These are phyloP conservation scores for Beta corolliflora DNA, from an alignment of 179 eudicot genomes.

Conservation along the genomic window DNA sequence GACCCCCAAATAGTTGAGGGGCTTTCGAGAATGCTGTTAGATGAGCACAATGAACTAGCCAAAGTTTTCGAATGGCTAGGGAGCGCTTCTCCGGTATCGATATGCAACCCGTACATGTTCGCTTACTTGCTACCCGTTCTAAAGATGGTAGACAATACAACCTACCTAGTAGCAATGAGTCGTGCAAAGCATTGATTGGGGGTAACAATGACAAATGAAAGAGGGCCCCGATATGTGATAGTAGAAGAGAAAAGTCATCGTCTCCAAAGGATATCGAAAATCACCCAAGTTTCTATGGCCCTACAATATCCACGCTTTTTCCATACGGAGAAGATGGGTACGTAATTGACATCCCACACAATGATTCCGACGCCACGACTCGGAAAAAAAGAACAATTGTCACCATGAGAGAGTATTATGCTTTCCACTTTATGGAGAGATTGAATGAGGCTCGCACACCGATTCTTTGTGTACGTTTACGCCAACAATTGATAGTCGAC, in stretches of 20 bases:
- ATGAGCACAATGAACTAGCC: conserved; percentile 10
- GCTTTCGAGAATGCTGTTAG: background rate
- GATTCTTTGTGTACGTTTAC: background rate
- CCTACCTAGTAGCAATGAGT: conserved; percentile 15
- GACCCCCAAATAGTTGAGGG: no score
- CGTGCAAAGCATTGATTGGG: conserved; percentile 23
- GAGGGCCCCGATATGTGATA: conserved; percentile 10
- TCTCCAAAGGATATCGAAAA: no score
- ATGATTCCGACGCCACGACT: no score
- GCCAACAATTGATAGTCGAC: conserved; percentile 33
- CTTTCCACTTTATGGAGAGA: conserved; percentile 21
- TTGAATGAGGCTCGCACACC: background rate
- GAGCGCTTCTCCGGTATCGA: background rate
- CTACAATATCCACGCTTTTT: no score
- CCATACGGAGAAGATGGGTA: no score
- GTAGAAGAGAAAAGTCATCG: no score
- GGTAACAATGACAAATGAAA: background rate
- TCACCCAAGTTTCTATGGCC: no score
- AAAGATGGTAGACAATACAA: conserved; percentile 20
- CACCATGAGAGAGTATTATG: no score
- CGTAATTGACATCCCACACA: no score
- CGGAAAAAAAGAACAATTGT: no score
- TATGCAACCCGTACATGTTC: background rate
- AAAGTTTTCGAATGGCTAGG: conserved; percentile 1
- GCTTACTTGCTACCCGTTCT: background rate